Percentiles rank a stretch among this genome's conserved stretches.
Conservation (phyloP, 352 stramenopile species). For the Globisporangium lucens region DNA sequence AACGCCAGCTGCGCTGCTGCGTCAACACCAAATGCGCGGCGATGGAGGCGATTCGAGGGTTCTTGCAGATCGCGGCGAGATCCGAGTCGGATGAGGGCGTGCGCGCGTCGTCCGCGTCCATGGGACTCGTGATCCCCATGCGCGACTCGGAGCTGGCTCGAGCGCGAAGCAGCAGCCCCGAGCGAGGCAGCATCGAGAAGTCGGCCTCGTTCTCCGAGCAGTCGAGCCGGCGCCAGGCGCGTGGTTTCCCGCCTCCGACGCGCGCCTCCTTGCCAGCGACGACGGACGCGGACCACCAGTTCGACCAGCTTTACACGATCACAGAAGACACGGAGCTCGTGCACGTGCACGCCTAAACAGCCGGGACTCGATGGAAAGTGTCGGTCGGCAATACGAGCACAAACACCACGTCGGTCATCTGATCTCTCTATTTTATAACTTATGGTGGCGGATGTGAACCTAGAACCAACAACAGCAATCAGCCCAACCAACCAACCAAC, state of each 20-base stretch:
- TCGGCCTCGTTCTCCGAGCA: not conserved
- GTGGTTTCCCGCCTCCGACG: slow-evolving; percentile 22
- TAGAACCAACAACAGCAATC: not conserved
- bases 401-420: too few relatives aligned
- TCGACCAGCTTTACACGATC: slow-evolving; percentile 60
- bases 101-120: not conserved
- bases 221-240: not conserved
- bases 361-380: not conserved
- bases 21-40: slow-evolving; percentile 48
- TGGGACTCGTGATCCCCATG: not conserved
- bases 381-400: not conserved
- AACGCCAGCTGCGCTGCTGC: slow-evolving; percentile 56
- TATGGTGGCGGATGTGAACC: not conserved
- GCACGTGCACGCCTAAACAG: slow-evolving; percentile 18
- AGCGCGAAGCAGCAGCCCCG: not conserved
- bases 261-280: slow-evolving; percentile 23
- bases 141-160: not conserved
- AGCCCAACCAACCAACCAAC: not conserved
- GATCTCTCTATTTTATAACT: not conserved
- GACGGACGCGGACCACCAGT: slow-evolving; percentile 11
- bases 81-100: slow-evolving; percentile 17
- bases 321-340: slow-evolving; percentile 41
- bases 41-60: slow-evolving; percentile 38
- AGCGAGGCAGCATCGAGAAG: not conserved
- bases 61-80: slow-evolving; percentile 42